Evolutionary conservation across 2,329 filamentous ascomycete genomes (phyloP).

Genomic region (Sphaerulina musiva): DNA sequence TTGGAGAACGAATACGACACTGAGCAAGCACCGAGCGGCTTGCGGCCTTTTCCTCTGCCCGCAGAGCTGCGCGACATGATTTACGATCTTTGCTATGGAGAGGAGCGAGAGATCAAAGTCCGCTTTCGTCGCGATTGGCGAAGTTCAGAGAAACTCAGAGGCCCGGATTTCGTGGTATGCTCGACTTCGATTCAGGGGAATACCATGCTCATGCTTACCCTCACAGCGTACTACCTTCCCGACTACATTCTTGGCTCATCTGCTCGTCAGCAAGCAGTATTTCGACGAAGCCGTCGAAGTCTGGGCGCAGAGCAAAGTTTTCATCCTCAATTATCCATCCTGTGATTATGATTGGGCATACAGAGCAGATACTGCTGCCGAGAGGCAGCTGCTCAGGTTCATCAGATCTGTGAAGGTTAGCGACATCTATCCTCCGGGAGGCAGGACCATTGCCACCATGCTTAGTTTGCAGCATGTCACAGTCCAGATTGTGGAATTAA

Average conservation of each 20-base stretch:
- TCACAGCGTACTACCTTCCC: not conserved
- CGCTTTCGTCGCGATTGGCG: not conserved
- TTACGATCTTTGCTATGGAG: conserved; percentile 2
- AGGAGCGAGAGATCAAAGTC: not conserved
- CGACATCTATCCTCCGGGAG: accelerated
- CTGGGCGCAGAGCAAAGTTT: not conserved
- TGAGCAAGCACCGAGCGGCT: too few species aligned
- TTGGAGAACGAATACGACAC: too few species aligned
- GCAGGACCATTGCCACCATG: not conserved
- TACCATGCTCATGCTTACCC: not conserved
- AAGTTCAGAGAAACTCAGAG: too few species aligned
- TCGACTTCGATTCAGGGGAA: too few species aligned
- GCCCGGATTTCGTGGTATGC: not conserved
- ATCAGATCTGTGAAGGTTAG: not conserved
- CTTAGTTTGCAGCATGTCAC: too few species aligned
- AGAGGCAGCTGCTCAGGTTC: not conserved
- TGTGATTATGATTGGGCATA: too few species aligned
- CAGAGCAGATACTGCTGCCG: too few species aligned
- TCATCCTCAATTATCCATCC: too few species aligned
- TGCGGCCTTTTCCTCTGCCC: not conserved
- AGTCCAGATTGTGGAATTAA: too few species aligned
- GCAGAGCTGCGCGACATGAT: conserved; percentile 7
- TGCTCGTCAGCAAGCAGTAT: not conserved
- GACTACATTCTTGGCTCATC: not conserved
- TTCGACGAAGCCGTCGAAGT: not conserved